phyloP scores from a whole-genome alignment of 768 basidiomycete species.

The Russula dissimulans region DNA sequence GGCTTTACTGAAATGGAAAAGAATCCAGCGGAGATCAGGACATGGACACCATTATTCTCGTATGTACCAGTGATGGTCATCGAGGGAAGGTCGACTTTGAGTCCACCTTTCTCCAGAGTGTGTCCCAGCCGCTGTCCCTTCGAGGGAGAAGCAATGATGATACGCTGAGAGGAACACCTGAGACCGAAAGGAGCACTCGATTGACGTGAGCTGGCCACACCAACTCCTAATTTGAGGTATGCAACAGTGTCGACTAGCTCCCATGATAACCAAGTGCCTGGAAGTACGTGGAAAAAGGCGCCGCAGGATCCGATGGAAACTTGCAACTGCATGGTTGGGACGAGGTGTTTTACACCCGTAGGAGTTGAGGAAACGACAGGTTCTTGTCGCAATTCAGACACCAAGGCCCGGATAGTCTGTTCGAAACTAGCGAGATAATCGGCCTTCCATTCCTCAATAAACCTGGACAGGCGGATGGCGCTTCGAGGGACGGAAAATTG shows the following conservation, averaged over 20 bases:
- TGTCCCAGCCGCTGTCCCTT: slow-evolving; percentile 23
- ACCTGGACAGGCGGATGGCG: slow-evolving; percentile 67
- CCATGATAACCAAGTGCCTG: slow-evolving; percentile 82
- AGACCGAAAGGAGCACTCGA: slow-evolving; percentile 47
- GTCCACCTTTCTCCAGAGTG: slow-evolving; percentile 32
- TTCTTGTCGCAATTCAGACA: slow-evolving; percentile 50
- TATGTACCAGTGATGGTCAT: slow-evolving; percentile 53
- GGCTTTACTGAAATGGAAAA: slow-evolving; percentile 71
- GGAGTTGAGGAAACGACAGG: neutral
- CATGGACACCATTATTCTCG: slow-evolving; percentile 40
- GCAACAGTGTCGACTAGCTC: slow-evolving; percentile 42
- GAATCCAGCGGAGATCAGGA: slow-evolving; percentile 54
- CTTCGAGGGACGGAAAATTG: slow-evolving; percentile 67
- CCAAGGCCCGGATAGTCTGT: slow-evolving; percentile 50
- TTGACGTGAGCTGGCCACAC: slow-evolving; percentile 27
- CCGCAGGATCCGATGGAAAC: slow-evolving; percentile 41
- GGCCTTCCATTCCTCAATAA: slow-evolving; percentile 73
- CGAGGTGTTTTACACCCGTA: neutral
- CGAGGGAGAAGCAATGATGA: slow-evolving; percentile 47
- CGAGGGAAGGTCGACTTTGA: slow-evolving; percentile 59
- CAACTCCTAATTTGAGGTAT: slow-evolving; percentile 34
- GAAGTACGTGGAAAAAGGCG: slow-evolving; percentile 74
- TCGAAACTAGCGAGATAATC: slow-evolving; percentile 73
- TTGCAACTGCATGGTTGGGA: slow-evolving; percentile 39
- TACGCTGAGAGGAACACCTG: slow-evolving; percentile 50